Evolutionary conservation across 2,329 filamentous ascomycete species (phyloP), one percentile per base, ranked within the genome.

Genomic region (Arthrobotrys pseudoclavata): DNA sequence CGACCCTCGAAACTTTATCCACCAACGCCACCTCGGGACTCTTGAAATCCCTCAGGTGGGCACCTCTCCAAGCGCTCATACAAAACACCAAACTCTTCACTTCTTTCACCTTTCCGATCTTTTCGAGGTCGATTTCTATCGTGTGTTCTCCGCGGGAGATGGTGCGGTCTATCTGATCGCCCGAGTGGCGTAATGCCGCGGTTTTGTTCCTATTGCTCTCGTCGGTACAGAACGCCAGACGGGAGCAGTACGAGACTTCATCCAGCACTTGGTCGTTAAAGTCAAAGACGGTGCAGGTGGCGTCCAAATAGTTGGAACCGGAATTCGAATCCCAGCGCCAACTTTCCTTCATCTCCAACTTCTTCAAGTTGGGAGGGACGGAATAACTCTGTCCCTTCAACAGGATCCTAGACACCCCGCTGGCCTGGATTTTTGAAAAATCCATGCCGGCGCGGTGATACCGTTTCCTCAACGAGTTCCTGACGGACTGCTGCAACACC

Each of bases 11-110:
- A 48, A 48, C 42, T 61, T 67, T 62, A 60, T 72, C 67, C 18
- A 69, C 55, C 26, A 78, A 40, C 18, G 45, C 20, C 15, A 78
- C 74, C 63, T 78, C 74, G 1, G 74, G 74, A 20, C 48, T 68
- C 37, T 78, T 71, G 20, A 78, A 72, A 26, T 67, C 52, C 26
- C 63, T 34, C 0, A 78, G 50, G 1, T 55, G 26, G 4, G 74
- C 42, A 4, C 45, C 31, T 10, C 53, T 61, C 68, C 67, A 78
- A 3, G 74, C 74, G 62, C 61, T 72, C 74, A 78, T 78, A 12
- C 67, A 78, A 15, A 78, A 78, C 34, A 72, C 68, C n/a, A 78
- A 29, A 10, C 64, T 67, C 53, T 78, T 78, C 10, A 78, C 63
- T 1, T 72, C 20, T 15, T 34, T 12, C 5, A 34, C 6, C 13